Evolutionary conservation across 1,284 basidiomycete genomes (phyloP), one percentile per base, ranked within the genome.

Genomic region (Lentinula novae-zelandiae): DNA sequence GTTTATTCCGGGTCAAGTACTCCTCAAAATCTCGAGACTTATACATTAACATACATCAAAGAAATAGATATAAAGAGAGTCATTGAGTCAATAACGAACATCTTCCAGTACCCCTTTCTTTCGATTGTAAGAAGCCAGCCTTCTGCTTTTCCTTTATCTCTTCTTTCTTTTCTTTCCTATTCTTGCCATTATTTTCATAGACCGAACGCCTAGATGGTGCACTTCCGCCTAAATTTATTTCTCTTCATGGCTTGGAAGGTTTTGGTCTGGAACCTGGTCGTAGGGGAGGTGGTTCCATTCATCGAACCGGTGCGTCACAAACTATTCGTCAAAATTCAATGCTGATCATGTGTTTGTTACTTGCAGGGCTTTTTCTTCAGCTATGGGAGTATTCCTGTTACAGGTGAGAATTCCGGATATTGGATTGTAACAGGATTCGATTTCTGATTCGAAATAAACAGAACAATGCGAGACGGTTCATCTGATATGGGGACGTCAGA

Each of bases 391-490:
- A 70, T 68, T 15, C 63, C 68, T 15, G 69, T 68, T 20, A 71
- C 73, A 46, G 70, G 73, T 42, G 69, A 74, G 15, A 75, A 38
- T 63, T 46, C 38, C 27, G 4, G 27, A 27, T 27, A 27, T 27
- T 4, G 27, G 3, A 4, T 27, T 3, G 27, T 27, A 4, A 27
- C 3, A 27, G 27, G 3, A 27, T 27, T 27, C 3, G 27, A 27
- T 3, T 27, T 27, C 27, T 3, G 27, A 27, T 27, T 27, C 27
- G 4, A 27, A 27, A 4, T 27, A 0, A 27, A 12, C 56, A 80
- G 81, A 75, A 27, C 82, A 84, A 70, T 84, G 82, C 66, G 77
- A 81, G 34, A 75, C 75, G 1, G 72, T 84, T 46, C 72, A 76
- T 61, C 70, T 83, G 5, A 71, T 67, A 13, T 82, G 79, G 80